Percentiles rank a stretch among this genome's conserved stretches.
Evolutionary conservation across 805 yeast species (phyloP).

Genomic region (Cyberlindnera petersonii): DNA sequence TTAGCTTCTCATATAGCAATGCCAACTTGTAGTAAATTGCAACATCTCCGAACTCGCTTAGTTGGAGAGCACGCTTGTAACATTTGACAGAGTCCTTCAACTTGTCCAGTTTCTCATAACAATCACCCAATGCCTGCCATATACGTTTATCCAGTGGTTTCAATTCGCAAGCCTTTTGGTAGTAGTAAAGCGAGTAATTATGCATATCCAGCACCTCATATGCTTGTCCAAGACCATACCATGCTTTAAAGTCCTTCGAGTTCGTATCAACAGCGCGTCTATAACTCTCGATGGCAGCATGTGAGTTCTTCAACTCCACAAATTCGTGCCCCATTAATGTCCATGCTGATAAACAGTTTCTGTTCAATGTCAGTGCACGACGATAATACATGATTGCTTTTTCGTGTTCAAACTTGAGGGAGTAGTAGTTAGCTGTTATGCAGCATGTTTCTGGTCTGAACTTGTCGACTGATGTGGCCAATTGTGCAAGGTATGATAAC

Average conservation of each 20-base stretch:
- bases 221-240: constrained; percentile 99
- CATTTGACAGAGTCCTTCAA: constrained; percentile 72
- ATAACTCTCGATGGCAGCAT: constrained; percentile 95
- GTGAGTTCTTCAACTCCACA: constrained; percentile 91
- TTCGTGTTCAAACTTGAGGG: constrained; percentile 89
- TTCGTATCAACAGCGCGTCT: constrained; percentile 90
- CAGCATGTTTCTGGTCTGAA: constrained; percentile 94
- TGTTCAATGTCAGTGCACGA: constrained; percentile 78
- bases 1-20: constrained; percentile 52
- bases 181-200: constrained; percentile 84
- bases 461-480: constrained; percentile 75
- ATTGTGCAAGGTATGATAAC: constrained; percentile 81
- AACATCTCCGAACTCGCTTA: constrained; percentile 53
- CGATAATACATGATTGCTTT: constrained; percentile 91
- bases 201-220: constrained; percentile 96
- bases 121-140: constrained; percentile 94
- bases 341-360: constrained; percentile 88
- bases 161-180: constrained; percentile 83
- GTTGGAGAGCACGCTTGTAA: constrained; percentile 68
- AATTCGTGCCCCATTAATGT: constrained; percentile 98
- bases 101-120: constrained; percentile 77
- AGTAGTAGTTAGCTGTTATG: constrained; percentile 88
- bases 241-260: constrained; percentile 86
- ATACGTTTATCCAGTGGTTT: constrained; percentile 88
- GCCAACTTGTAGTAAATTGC: constrained; percentile 65